A percentile compares a stretch with the other conserved stretches of the same genome.
phyloP scores from a whole-genome alignment of 1,139 yeast genomes.

The Magnusiomyces paraingens region DNA sequence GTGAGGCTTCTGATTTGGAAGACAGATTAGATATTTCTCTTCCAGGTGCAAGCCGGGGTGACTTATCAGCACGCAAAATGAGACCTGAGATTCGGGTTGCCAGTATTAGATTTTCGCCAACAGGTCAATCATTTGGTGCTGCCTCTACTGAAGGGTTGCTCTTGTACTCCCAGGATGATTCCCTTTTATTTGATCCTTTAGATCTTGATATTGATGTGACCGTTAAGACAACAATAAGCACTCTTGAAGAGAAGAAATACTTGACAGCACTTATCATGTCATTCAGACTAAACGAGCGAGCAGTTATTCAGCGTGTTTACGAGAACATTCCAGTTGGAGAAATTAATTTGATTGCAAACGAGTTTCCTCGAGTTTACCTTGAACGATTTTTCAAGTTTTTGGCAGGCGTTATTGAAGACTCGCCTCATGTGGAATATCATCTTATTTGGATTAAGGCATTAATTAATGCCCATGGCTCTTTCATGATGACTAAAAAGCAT shows the following conservation, averaged over 20 bases:
- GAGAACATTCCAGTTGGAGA: slow-evolving; percentile 74
- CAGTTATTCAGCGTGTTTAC: slow-evolving; percentile 64
- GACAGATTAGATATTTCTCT: slow-evolving; percentile 68
- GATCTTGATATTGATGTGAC: slow-evolving; percentile 92
- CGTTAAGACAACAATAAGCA: slow-evolving; percentile 63
- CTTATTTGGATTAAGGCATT: slow-evolving; percentile 71
- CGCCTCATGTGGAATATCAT: slow-evolving; percentile 80
- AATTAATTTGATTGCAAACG: slow-evolving; percentile 56
- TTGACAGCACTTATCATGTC: slow-evolving; percentile 86
- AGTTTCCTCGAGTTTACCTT: slow-evolving; percentile 71
- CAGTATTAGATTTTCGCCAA: slow-evolving; percentile 77
- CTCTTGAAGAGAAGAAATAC: slow-evolving; percentile 62
- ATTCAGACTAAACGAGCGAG: slow-evolving; percentile 79
- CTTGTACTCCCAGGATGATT: slow-evolving; percentile 71
- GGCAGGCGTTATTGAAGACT: slow-evolving; percentile 63
- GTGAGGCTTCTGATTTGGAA: slow-evolving; percentile 80
- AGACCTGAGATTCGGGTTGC: slow-evolving; percentile 80
- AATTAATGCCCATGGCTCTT: slow-evolving; percentile 69
- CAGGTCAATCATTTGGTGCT: slow-evolving; percentile 87
- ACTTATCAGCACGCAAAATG: slow-evolving; percentile 67
- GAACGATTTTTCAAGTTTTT: slow-evolving; percentile 62
- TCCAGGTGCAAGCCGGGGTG: slow-evolving; percentile 90
- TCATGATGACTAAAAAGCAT: slow-evolving; percentile 56
- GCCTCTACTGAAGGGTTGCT: slow-evolving; percentile 93
- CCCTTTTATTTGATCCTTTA: slow-evolving; percentile 82